A percentile compares a stretch with the other conserved stretches of the same genome.
Evolutionary conservation across 805 yeast species (phyloP).

Genomic region (Suhomyces sp.): DNA sequence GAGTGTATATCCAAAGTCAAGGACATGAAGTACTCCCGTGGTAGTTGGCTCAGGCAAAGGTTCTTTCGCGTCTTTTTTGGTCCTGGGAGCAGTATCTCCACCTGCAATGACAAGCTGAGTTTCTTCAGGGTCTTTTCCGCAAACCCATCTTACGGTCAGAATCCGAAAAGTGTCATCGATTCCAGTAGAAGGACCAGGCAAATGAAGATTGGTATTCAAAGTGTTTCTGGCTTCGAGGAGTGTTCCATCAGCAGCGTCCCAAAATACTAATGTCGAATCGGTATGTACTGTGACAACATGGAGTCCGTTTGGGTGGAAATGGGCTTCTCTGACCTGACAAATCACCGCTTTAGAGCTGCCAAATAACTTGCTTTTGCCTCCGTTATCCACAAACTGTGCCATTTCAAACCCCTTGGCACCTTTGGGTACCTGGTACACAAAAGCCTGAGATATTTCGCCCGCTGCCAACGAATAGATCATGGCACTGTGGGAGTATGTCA

Average conservation of each 20-base stretch:
- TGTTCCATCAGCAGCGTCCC: slow-evolving; percentile 85
- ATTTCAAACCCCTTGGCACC: slow-evolving; percentile 61
- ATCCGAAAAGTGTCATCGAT: slow-evolving; percentile 34
- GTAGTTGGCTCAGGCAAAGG: neutral
- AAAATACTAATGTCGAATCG: slow-evolving; percentile 83
- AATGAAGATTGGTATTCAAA: slow-evolving; percentile 62
- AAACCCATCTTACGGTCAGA: slow-evolving; percentile 67
- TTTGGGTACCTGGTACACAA: slow-evolving; percentile 61
- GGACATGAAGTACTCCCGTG: slow-evolving; percentile 35
- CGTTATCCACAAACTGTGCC: slow-evolving; percentile 27
- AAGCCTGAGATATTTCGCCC: slow-evolving; percentile 52
- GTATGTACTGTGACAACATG: slow-evolving; percentile 75
- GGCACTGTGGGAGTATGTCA: slow-evolving; percentile 69
- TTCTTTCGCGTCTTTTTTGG: neutral
- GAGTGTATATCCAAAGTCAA: slow-evolving; percentile 80
- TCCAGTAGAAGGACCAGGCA: slow-evolving; percentile 37
- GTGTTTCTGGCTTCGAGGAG: slow-evolving; percentile 71
- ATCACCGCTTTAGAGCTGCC: slow-evolving; percentile 34
- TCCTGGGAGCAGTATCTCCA: slow-evolving; percentile 39
- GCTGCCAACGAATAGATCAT: slow-evolving; percentile 65
- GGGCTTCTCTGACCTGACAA: slow-evolving; percentile 45
- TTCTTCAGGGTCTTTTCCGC: slow-evolving; percentile 74
- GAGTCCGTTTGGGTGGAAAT: slow-evolving; percentile 91
- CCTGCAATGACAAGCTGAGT: slow-evolving; percentile 73
- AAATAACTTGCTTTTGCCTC: slow-evolving; percentile 41